These are phyloP conservation scores for Colletotrichum sp. DNA, from an alignment of 2,329 filamentous ascomycete species.

Conservation along the genomic window DNA sequence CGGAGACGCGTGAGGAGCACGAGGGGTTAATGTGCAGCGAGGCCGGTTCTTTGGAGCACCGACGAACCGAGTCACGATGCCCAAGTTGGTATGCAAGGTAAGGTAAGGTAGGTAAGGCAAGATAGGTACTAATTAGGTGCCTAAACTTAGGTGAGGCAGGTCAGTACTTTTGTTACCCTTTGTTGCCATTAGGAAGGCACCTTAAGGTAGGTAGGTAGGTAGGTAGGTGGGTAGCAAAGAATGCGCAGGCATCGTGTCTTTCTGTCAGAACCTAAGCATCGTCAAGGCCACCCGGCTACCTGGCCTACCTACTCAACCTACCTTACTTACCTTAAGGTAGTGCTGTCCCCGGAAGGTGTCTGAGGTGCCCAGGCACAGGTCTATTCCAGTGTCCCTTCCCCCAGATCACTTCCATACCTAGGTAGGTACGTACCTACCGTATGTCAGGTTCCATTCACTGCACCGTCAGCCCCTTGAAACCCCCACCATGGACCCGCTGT, in stretches of 20 bases:
- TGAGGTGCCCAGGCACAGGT: not conserved
- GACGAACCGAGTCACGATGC: not conserved
- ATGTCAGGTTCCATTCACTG: not conserved
- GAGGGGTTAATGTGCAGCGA: conserved; percentile 14
- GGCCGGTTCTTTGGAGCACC: conserved; percentile 12
- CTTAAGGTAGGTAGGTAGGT: not conserved
- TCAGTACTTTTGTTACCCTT: not conserved
- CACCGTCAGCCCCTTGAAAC: not conserved
- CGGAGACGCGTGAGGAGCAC: not conserved
- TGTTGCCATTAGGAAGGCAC: not conserved
- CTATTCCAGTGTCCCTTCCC: no score
- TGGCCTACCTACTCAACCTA: not conserved
- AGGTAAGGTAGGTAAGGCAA: not conserved
- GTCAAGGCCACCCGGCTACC: not conserved
- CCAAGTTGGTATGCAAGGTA: not conserved
- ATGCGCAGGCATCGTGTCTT: not conserved
- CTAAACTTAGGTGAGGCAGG: not conserved
- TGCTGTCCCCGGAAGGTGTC: not conserved
- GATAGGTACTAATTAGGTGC: not conserved
- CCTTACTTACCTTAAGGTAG: not conserved
- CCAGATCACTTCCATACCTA: no score
- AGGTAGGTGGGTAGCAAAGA: not conserved
- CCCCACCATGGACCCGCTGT: not conserved
- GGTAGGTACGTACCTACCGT: no score
- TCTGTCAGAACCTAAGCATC: not conserved